Evolutionary conservation across 1,284 basidiomycete genomes (phyloP).

Genomic region (Cystobasidium pallidum): DNA sequence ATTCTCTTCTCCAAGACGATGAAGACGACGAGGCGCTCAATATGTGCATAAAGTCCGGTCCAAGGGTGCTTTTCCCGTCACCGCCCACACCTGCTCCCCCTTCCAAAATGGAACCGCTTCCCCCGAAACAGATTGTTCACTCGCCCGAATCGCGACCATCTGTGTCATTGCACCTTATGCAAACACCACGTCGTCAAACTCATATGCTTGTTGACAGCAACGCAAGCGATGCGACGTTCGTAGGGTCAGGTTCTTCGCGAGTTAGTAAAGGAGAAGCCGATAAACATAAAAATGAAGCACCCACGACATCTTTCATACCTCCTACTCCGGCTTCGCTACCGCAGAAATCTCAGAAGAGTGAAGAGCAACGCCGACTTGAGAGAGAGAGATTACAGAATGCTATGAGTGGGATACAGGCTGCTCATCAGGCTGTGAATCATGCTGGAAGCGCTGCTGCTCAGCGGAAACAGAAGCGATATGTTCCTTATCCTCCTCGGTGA

Average conservation of each 20-base stretch:
- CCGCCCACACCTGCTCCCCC: slow-evolving; percentile 14
- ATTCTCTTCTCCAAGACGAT: slow-evolving; percentile 34
- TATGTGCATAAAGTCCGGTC: slow-evolving; percentile 33
- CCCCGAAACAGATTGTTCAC: slow-evolving; percentile 2
- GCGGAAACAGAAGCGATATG: slow-evolving; percentile 16
- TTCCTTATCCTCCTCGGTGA: slow-evolving; percentile 38
- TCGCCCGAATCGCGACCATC: slow-evolving; percentile 14
- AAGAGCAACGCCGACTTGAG: slow-evolving; percentile 33
- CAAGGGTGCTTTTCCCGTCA: slow-evolving; percentile 38
- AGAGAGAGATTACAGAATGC: slow-evolving; percentile 33
- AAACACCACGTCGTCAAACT: slow-evolving; percentile 38
- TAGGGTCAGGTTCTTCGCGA: not conserved
- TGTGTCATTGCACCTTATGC: slow-evolving; percentile 32
- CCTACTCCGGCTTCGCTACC: slow-evolving; percentile 41
- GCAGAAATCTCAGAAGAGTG: slow-evolving; percentile 34
- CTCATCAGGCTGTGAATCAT: slow-evolving; percentile 14
- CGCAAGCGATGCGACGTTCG: not conserved
- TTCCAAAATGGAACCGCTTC: not conserved
- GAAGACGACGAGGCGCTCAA: slow-evolving; percentile 23
- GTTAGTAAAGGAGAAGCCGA: not conserved
- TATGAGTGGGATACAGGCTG: slow-evolving; percentile 38
- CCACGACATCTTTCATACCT: slow-evolving; percentile 18
- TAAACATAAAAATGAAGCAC: slow-evolving; percentile 4
- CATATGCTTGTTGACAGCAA: not conserved
- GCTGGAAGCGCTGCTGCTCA: slow-evolving; percentile 2